These are phyloP conservation scores for Pythium folliculosum DNA, from an alignment of 352 stramenopile genomes.

Conservation along the genomic window DNA sequence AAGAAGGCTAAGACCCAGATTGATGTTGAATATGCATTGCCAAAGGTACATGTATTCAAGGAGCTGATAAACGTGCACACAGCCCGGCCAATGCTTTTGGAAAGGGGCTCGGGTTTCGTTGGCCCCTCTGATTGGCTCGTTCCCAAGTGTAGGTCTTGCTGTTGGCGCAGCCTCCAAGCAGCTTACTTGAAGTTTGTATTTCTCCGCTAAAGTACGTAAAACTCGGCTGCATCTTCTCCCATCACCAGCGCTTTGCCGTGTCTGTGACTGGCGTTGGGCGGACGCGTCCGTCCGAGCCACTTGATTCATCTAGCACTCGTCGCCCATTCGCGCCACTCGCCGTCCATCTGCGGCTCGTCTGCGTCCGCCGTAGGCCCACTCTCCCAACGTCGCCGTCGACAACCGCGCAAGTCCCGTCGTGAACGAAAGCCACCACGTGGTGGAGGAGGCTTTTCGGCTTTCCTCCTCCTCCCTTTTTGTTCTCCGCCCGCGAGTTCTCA, in stretches of 20 bases:
- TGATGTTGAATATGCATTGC: slow-evolving; percentile 19
- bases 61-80: slow-evolving; percentile 9
- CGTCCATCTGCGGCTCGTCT: slow-evolving; percentile 19
- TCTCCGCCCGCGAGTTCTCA: slow-evolving; percentile 3
- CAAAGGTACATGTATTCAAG: slow-evolving; percentile 2
- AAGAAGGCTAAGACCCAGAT: not conserved
- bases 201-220: slow-evolving; percentile 18
- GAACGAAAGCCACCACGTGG: slow-evolving; percentile 10
- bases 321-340: slow-evolving; percentile 23
- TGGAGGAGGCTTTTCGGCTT: slow-evolving; percentile 1
- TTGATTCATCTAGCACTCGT: slow-evolving; percentile 31
- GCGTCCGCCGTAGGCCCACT: slow-evolving; percentile 8
- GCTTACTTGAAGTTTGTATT: slow-evolving; percentile 33
- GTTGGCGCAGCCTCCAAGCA: slow-evolving; percentile 25
- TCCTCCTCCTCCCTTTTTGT: not conserved
- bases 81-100: not conserved
- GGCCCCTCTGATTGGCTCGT: slow-evolving; percentile 24
- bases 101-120: slow-evolving; percentile 16
- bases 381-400: slow-evolving; percentile 14
- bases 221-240: slow-evolving; percentile 18
- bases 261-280: slow-evolving; percentile 16
- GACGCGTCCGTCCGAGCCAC: slow-evolving; percentile 24
- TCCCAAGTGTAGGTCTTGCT: slow-evolving; percentile 20
- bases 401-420: slow-evolving; percentile 21
- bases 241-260: slow-evolving; percentile 11